Base-by-base conservation (phyloP, 768 basidiomycete species). In the Rhodocollybia butyracea region DNA sequence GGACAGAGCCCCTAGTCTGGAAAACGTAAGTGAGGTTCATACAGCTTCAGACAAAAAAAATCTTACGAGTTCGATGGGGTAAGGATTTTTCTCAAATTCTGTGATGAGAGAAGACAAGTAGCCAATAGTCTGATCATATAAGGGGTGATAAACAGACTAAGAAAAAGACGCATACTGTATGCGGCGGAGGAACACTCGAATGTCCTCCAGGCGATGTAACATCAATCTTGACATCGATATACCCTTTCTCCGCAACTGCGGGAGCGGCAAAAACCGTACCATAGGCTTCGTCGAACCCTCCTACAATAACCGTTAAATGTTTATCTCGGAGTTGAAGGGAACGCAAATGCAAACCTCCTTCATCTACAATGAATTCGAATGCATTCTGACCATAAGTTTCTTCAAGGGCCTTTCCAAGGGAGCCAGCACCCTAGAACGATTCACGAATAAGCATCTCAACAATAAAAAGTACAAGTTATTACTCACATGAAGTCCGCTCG, bases 321-420 rank as follows among this genome's bases (percentile, higher is more conserved):
- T n/a, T n/a, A n/a, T n/a, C n/a, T n/a, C n/a, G n/a, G n/a, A n/a
- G n/a, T n/a, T n/a, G n/a, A n/a, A n/a, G n/a, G n/a, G n/a, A n/a
- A n/a, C n/a, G n/a, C n/a, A n/a, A n/a, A 38, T 11, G 55, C 38
- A 3, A 13, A 54, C 41, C 36, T 24, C 88, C 88, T 66, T 90
- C 88, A 60, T 90, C 88, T 36, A 89, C 68, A 26, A 89, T 62
- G 60, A 88, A 71, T 0, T 83, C 76, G 60, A 85, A 77, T 10
- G 77, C 75, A 60, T 86, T 63, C 51, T 68, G 59, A 41, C 86
- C 88, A 61, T 84, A 88, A 21, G 72, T 73, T 2, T 70, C 53
- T 38, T 78, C 61, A 11, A 89, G 60, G 39, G 66, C 67, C 12
- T 65, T 56, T 0, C 65, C 66, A 32, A 82, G 64, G 1, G 60